Base-by-base conservation (phyloP, 768 basidiomycete genomes). In the Macrolepiota albuminosa region DNA sequence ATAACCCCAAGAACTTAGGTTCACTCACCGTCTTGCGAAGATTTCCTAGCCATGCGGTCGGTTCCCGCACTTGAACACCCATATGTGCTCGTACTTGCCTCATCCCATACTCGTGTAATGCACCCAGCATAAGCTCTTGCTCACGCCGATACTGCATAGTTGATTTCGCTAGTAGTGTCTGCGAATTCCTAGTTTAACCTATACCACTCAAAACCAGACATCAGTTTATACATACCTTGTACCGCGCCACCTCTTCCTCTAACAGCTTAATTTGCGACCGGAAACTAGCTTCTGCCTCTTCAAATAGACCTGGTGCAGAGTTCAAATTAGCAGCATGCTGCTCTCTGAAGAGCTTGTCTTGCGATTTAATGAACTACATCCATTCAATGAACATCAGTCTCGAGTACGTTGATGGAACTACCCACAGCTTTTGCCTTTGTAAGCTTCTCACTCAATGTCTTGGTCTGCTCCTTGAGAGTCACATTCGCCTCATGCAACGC, bases 261-360 rank as follows among this genome's bases (percentile, higher is more conserved):
- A 93, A 73, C 33, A 84, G 76, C 64, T 81, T 80, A 63, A 91
- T 85, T 65, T 88, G 84, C 0, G 83, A 77, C 48, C 85, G 81
- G 72, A 85, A 83, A 64, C 75, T 84, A 9, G 79, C 78, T 68
- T 91, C 87, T 0, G 85, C 85, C 64, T 94, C 93, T 62, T 87
- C 91, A 66, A 87, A 88, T 14, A 81, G 75, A 47, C 78, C 83
- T 73, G 81, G 72, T 37, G 76, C 68, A 57, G 73, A 66, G 24
- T 75, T 77, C 34, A 74, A 76, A 64, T 79, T 81, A 54, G 84
- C 82, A 5, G 86, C 84, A 53, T 87, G 86, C 67, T 88, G 87
- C 67, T 93, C 90, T 64, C 89, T 89, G 74, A 95, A 89, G 33
- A 93, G 78, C 63, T 89, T 90, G 74, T 97, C 94, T 71, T 96